phyloP scores from a whole-genome alignment of 176 grass and related monocot genomes.

The Lolium multiflorum region DNA sequence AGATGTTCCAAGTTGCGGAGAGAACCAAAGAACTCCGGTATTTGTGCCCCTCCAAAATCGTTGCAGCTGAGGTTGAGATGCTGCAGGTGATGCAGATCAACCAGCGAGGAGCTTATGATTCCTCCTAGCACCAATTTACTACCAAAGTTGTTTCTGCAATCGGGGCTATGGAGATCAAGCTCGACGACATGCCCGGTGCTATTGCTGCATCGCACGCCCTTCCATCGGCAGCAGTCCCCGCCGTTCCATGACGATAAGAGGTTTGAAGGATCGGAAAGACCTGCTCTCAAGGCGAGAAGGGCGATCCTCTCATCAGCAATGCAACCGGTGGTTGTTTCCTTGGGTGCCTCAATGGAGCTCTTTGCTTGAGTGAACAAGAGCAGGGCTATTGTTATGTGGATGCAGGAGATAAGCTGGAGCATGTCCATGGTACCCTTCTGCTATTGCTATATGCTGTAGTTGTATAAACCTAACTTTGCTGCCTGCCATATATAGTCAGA shows the following conservation, averaged over 20 bases:
- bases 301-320: conserved; percentile 12
- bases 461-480: too few species aligned
- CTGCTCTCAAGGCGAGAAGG: conserved; percentile 22
- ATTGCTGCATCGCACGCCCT: conserved; percentile 31
- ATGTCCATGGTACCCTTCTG: too few species aligned
- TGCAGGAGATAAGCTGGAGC: too few species aligned
- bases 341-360: too few species aligned
- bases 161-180: conserved; percentile 11
- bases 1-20: conserved; percentile 6
- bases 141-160: too few species aligned
- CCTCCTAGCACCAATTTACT: not conserved
- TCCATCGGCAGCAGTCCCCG: conserved; percentile 33
- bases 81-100: not conserved
- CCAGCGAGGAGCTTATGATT: conserved; percentile 39
- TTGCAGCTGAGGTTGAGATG: conserved; percentile 20
- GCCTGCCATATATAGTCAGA: too few species aligned
- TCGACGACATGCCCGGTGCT: conserved; percentile 29
- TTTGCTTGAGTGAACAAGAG: too few species aligned
- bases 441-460: too few species aligned
- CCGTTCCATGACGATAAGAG: conserved; percentile 31
- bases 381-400: too few species aligned
- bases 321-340: not conserved
- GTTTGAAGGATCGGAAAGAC: conserved; percentile 25
- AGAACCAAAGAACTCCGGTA: not conserved
- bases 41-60: not conserved